These are phyloP conservation scores for Chytriomyces sp. DNA, from an alignment of 192 early-diverging fungal genomes.

Conservation along the genomic window DNA sequence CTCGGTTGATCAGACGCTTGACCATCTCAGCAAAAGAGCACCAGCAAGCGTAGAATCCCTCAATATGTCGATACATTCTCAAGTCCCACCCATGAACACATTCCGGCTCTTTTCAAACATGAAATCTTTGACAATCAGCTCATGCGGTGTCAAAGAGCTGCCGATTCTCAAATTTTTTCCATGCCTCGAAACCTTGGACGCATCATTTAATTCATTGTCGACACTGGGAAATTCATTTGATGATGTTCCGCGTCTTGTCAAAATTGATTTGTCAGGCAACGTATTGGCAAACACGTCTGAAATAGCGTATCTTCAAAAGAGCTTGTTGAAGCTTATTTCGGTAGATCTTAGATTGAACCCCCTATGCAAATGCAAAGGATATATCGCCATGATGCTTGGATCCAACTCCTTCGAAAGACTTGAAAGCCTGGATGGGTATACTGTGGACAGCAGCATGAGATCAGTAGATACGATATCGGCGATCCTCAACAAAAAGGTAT, in stretches of 20 bases:
- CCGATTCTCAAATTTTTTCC: slow-evolving; percentile 43
- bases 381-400: slow-evolving; percentile 27
- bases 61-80: slow-evolving; percentile 35
- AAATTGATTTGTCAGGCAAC: slow-evolving; percentile 49
- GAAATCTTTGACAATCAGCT: slow-evolving; percentile 29
- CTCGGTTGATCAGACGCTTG: slow-evolving; percentile 9
- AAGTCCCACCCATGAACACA: slow-evolving; percentile 20
- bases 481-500: slow-evolving; percentile 17
- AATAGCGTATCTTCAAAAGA: slow-evolving; percentile 24
- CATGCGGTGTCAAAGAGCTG: slow-evolving; percentile 43
- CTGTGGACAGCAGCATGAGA: slow-evolving; percentile 14
- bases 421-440: slow-evolving; percentile 20
- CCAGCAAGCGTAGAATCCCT: slow-evolving; percentile 26
- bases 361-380: slow-evolving; percentile 48
- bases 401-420: slow-evolving; percentile 1
- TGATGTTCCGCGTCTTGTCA: slow-evolving; percentile 18
- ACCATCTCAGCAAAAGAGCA: slow-evolving; percentile 20
- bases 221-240: slow-evolving; percentile 9
- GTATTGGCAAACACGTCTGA: slow-evolving; percentile 12
- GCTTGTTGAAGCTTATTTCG: slow-evolving; percentile 5
- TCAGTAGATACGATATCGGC: slow-evolving; percentile 7
- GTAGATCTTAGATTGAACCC: slow-evolving; percentile 57
- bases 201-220: slow-evolving; percentile 53
- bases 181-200: slow-evolving; percentile 48
- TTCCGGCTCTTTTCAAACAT: slow-evolving; percentile 35